Evolutionary conservation across 495 filamentous ascomycete genomes (phyloP).

Genomic region (Neurospora discreta): DNA sequence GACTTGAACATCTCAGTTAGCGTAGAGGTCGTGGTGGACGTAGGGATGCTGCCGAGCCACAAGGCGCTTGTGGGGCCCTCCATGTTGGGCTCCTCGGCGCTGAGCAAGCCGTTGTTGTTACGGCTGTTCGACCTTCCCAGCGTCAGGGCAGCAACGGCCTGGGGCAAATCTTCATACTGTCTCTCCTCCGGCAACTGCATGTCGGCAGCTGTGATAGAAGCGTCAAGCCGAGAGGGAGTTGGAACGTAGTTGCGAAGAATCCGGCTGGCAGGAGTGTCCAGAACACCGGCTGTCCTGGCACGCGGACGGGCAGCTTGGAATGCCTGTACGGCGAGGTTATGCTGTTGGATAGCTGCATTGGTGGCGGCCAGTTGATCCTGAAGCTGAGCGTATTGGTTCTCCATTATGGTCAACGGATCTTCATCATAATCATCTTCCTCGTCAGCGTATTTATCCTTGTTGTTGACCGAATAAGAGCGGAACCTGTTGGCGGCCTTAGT

Average conservation of each 20-base stretch:
- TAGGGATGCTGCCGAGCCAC: constrained; percentile 97
- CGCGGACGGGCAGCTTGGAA: constrained; percentile 82
- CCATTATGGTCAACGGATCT: constrained; percentile 55
- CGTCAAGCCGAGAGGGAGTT: constrained; percentile 73
- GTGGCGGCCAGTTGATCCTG: constrained; percentile 59
- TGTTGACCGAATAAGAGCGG: constrained; percentile 95
- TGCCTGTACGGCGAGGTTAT: constrained; percentile 88
- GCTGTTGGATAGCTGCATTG: constrained; percentile 82
- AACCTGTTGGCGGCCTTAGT: constrained; percentile 77
- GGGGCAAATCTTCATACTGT: constrained; percentile 56
- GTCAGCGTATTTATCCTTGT: constrained; percentile 94
- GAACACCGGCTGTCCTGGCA: constrained; percentile 71
- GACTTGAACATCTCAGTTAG: constrained; percentile 84
- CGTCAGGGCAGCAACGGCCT: constrained; percentile 71
- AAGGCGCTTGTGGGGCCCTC: constrained; percentile 87
- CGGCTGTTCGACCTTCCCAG: constrained; percentile 51
- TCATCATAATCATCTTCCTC: constrained; percentile 79
- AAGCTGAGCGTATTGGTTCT: constrained; percentile 52
- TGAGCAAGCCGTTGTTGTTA: constrained; percentile 45
- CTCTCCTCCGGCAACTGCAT: constrained; percentile 58
- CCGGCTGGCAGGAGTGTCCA: constrained; percentile 70
- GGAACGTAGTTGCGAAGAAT: constrained; percentile 70
- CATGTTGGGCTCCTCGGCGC: constrained; percentile 61
- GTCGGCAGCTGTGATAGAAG: constrained; percentile 71
- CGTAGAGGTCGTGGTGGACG: constrained; percentile 89